Evolutionary conservation across 2,329 filamentous ascomycete species (phyloP).

Genomic region (Westerdykella sp.): DNA sequence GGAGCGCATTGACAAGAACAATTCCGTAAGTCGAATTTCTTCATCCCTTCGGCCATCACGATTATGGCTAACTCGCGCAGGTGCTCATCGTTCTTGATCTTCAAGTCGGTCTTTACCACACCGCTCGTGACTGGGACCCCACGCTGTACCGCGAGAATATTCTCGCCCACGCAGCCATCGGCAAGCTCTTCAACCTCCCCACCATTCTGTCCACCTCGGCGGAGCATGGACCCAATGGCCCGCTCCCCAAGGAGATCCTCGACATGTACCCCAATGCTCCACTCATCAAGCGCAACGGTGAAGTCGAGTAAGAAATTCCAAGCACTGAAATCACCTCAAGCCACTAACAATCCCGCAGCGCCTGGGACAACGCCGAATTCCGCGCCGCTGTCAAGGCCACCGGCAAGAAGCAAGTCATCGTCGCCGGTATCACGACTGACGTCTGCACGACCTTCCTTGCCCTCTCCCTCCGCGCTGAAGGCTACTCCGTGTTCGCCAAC

Average conservation of each 20-base stretch:
- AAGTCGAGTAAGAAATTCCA: slow-evolving; percentile 51
- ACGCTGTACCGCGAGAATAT: slow-evolving; percentile 62
- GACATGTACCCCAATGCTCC: slow-evolving; percentile 62
- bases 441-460: slow-evolving; percentile 71
- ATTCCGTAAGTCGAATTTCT: slow-evolving; percentile 23
- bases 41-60: not conserved
- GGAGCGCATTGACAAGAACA: slow-evolving; percentile 40
- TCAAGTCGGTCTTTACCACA: slow-evolving; percentile 53
- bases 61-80: slow-evolving; percentile 20
- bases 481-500: slow-evolving; percentile 69
- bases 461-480: slow-evolving; percentile 62
- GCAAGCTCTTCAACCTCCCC: slow-evolving; percentile 60
- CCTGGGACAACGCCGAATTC: slow-evolving; percentile 70
- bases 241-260: slow-evolving; percentile 61
- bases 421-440: slow-evolving; percentile 68
- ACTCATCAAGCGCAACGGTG: slow-evolving; percentile 61
- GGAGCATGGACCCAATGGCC: slow-evolving; percentile 63
- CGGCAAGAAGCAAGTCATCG: slow-evolving; percentile 62
- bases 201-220: slow-evolving; percentile 66
- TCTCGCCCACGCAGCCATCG: slow-evolving; percentile 60
- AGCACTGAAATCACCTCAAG: not conserved
- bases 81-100: slow-evolving; percentile 55
- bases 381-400: slow-evolving; percentile 58
- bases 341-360: slow-evolving; percentile 31
- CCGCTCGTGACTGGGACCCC: slow-evolving; percentile 61